phyloP scores from a whole-genome alignment of 805 yeast genomes.

The Wickerhamomyces ciferrii region DNA sequence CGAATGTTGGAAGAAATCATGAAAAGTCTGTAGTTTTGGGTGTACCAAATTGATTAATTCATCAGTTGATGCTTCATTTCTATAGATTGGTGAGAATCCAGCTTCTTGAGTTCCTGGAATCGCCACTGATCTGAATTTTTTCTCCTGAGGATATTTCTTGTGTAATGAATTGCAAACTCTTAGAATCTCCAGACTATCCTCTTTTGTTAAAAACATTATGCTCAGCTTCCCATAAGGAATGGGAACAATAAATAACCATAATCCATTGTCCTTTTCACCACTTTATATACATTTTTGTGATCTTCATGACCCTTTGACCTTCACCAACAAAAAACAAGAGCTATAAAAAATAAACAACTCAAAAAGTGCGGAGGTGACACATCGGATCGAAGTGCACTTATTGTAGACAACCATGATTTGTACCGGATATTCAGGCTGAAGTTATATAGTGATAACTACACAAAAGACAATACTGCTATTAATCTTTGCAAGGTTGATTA shows the following conservation, averaged over 20 bases:
- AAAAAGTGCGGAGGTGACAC: neutral
- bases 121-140: slow-evolving; percentile 15
- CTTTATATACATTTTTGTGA: no score
- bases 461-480: no score
- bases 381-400: no score
- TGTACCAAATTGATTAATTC: slow-evolving; percentile 30
- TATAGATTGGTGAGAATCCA: slow-evolving; percentile 39
- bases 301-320: no score
- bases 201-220: neutral
- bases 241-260: neutral
- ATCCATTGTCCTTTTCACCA: neutral
- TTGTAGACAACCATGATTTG: no score
- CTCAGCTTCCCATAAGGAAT: no score
- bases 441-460: no score
- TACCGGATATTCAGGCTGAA: no score
- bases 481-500: no score
- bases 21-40: slow-evolving; percentile 36
- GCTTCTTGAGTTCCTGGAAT: slow-evolving; percentile 29
- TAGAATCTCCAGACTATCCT: neutral
- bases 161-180: neutral
- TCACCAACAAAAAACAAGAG: no score
- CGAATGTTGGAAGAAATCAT: slow-evolving; percentile 34
- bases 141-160: slow-evolving; percentile 2
- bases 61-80: slow-evolving; percentile 33
- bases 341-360: neutral